Conservation (phyloP, 2,329 filamentous ascomycete genomes). For the Pestalotiopsis sp. region DNA sequence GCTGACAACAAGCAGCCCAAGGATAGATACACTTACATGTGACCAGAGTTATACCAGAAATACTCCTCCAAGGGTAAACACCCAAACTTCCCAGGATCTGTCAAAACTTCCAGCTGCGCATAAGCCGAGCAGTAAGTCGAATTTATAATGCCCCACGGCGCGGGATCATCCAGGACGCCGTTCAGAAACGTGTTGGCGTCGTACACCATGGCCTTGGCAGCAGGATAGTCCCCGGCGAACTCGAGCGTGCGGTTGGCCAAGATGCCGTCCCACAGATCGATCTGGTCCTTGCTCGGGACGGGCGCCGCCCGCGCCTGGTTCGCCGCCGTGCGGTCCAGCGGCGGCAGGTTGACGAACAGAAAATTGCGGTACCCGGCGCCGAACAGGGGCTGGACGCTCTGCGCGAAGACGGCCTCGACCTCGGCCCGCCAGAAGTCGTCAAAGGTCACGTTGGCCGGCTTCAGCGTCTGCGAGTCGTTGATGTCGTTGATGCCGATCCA, state of each 20-base stretch:
- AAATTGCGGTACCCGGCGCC: conserved; percentile 54
- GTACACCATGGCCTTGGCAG: conserved; percentile 27
- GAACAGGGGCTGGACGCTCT: conserved; percentile 43
- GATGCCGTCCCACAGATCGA: conserved; percentile 45
- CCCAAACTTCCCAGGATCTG: conserved; percentile 26
- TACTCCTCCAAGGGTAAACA: conserved; percentile 31
- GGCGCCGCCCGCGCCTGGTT: conserved; percentile 36
- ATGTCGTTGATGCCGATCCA: conserved; percentile 64
- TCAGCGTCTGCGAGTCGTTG: conserved; percentile 43
- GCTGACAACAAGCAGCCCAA: background rate
- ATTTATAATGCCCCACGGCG: conserved; percentile 28
- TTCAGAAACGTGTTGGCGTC: conserved; percentile 35
- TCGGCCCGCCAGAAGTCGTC: conserved; percentile 45
- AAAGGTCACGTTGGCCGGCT: conserved; percentile 44
- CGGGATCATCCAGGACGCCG: conserved; percentile 28
- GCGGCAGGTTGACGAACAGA: conserved; percentile 54
- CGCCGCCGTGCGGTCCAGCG: conserved; percentile 46
- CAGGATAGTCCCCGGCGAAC: conserved; percentile 32
- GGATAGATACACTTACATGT: conserved; percentile 23
- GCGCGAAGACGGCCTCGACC: conserved; percentile 40
- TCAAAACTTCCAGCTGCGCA: conserved; percentile 25
- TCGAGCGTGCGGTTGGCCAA: conserved; percentile 33
- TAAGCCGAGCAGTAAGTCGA: conserved; percentile 30
- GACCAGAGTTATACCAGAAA: conserved; percentile 34
- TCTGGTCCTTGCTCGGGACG: conserved; percentile 46